These are phyloP conservation scores for Letharia columbiana DNA, from an alignment of 495 filamentous ascomycete species.

Conservation along the genomic window DNA sequence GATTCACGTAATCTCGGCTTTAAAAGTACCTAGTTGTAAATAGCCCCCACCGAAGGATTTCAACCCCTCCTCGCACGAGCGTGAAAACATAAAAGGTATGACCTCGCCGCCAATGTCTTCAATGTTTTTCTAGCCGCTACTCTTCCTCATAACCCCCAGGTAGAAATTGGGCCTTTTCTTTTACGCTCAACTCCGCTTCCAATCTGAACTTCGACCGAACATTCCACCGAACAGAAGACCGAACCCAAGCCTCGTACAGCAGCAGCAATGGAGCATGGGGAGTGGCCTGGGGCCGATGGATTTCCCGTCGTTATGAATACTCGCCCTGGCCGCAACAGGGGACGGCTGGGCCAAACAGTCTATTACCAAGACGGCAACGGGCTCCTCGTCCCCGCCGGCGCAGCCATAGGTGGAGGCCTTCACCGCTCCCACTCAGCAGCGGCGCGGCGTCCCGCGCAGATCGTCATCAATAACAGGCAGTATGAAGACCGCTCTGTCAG, in stretches of 20 bases:
- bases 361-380: constrained; percentile 22
- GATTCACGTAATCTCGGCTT: not conserved
- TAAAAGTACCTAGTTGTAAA: not conserved
- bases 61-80: not conserved
- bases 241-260: not conserved
- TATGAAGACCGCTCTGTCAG: constrained; percentile 19
- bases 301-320: constrained; percentile 17
- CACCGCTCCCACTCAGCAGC: constrained; percentile 19
- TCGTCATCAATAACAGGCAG: constrained; percentile 23
- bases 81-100: constrained; percentile 1
- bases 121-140: not conserved
- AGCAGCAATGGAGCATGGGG: not conserved
- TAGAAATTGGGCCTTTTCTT: not conserved
- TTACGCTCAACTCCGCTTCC: not conserved
- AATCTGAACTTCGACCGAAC: not conserved
- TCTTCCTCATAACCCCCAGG: not conserved
- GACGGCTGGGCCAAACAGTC: constrained; percentile 14
- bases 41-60: constrained; percentile 3
- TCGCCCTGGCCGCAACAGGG: constrained; percentile 10
- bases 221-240: not conserved
- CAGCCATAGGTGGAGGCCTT: constrained; percentile 8
- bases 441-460: constrained; percentile 20
- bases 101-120: not conserved
- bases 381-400: constrained; percentile 22
- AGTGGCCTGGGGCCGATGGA: constrained; percentile 5